Evolutionary conservation across 163 green algal species (phyloP).

Genomic region (Trebouxiophyceae sp.): DNA sequence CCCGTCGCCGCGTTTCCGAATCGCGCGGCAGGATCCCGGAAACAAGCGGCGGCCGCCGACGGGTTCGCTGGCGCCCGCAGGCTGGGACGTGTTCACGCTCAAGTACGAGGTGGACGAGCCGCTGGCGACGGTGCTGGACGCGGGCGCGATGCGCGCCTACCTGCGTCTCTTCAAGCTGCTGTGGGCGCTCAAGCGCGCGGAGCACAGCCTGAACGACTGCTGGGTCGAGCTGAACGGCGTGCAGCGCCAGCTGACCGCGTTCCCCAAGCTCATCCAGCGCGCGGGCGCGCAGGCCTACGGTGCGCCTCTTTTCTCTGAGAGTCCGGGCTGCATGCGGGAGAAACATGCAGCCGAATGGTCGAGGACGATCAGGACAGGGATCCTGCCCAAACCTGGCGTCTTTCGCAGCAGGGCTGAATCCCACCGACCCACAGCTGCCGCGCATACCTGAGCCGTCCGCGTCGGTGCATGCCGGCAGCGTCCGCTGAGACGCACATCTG

Average conservation of each 20-base stretch:
- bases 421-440: no score
- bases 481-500: neutral
- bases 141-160: conserved; percentile 49
- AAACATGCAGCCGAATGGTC: neutral
- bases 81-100: conserved; percentile 83
- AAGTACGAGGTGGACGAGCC: conserved; percentile 60
- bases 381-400: no score
- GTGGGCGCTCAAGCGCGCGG: conserved; percentile 72
- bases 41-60: neutral
- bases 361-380: neutral
- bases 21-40: neutral
- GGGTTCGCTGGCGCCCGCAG: conserved; percentile 6
- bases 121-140: conserved; percentile 65
- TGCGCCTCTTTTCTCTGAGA: neutral
- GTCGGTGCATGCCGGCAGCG: no score
- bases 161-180: conserved; percentile 62
- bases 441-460: no score
- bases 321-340: neutral
- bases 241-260: conserved; percentile 10
- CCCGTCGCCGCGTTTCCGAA: neutral
- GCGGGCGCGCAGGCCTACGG: neutral
- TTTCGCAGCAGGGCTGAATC: no score
- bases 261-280: neutral
- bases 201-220: conserved; percentile 43
- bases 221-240: conserved; percentile 41